Evolutionary conservation across 441 rosid genomes (phyloP).

Genomic region (Gossypium schwendimanii): DNA sequence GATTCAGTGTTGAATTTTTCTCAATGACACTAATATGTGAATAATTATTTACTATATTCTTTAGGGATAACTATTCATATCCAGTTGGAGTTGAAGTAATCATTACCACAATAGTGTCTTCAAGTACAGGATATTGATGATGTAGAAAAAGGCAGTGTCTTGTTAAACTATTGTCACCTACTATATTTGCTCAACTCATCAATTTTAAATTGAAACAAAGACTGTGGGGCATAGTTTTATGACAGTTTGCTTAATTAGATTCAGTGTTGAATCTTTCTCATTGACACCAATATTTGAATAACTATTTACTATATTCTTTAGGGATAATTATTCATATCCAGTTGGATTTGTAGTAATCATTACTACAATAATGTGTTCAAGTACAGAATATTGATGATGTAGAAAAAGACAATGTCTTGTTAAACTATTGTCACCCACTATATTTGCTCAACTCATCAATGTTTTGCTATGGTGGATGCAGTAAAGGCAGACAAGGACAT

Average conservation of each 20-base stretch:
- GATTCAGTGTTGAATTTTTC: not conserved
- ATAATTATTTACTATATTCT: not conserved
- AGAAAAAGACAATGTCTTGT: not conserved
- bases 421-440: not conserved
- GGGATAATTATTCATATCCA: not conserved
- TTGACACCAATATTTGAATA: not conserved
- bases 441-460: not conserved
- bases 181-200: not conserved
- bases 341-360: not conserved
- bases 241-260: slow-evolving; percentile 3
- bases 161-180: not conserved
- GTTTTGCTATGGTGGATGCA: slow-evolving; percentile 31
- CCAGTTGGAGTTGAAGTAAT: not conserved
- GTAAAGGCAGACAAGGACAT: slow-evolving; percentile 89
- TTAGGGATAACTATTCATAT: not conserved
- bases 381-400: slow-evolving; percentile 2
- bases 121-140: not conserved
- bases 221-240: not conserved
- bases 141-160: not conserved
- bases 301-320: not conserved
- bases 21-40: not conserved
- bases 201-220: not conserved
- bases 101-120: not conserved
- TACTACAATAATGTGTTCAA: not conserved
- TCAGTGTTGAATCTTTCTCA: not conserved